Conservation (phyloP, 2,329 filamentous ascomycete species). For the Hymenoscyphus salicellus region DNA sequence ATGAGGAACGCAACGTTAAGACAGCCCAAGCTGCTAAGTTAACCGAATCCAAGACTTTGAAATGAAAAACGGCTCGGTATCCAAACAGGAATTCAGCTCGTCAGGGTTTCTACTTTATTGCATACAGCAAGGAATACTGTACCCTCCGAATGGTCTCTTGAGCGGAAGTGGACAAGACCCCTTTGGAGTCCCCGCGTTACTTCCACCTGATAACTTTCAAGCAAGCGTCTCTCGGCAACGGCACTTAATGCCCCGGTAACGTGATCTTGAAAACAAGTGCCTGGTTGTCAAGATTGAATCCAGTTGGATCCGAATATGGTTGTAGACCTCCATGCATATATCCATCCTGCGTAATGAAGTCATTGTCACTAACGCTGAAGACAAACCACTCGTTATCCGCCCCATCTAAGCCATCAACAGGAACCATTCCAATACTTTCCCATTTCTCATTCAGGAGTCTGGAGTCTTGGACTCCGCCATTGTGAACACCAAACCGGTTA, state of each 20-base stretch:
- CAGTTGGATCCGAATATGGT: slow-evolving; percentile 52
- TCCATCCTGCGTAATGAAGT: slow-evolving; percentile 70
- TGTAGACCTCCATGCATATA: slow-evolving; percentile 54
- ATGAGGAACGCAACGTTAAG: neutral
- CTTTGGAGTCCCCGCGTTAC: neutral
- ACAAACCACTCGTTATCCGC: slow-evolving; percentile 62
- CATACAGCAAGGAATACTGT: neutral
- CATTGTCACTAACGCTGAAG: slow-evolving; percentile 67
- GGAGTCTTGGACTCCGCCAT: slow-evolving; percentile 59
- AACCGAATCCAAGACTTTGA: neutral
- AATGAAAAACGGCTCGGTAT: neutral
- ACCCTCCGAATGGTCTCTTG: neutral
- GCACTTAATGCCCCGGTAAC: slow-evolving; percentile 27
- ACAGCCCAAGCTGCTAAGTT: neutral
- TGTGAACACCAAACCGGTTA: slow-evolving; percentile 63
- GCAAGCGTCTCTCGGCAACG: slow-evolving; percentile 17
- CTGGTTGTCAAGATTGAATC: slow-evolving; percentile 57
- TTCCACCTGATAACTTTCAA: neutral
- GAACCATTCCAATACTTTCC: slow-evolving; percentile 65
- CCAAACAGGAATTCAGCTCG: neutral
- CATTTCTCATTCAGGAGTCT: slow-evolving; percentile 71
- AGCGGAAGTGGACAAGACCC: neutral
- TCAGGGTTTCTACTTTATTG: neutral
- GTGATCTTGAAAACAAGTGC: slow-evolving; percentile 51
- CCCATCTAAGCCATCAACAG: slow-evolving; percentile 48